Evolutionary conservation across 192 early-diverging fungal species (phyloP), one percentile per base, ranked within the genome.

Genomic region (Umbelopsis isabellina): DNA sequence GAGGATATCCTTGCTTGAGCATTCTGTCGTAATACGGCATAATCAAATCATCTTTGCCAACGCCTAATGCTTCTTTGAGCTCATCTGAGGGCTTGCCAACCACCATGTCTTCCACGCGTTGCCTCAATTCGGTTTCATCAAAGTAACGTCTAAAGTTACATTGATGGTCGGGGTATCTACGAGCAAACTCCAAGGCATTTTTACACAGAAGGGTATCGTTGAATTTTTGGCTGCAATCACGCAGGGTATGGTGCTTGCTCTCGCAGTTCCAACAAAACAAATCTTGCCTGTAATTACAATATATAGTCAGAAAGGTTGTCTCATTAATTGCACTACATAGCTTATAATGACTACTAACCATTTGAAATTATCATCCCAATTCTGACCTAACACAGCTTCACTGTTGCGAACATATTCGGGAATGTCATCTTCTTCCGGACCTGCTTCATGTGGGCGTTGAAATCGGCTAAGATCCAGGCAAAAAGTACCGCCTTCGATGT

Each of bases 401-500:
- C 49, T 33, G 4, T 44, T 23, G 48, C 67, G 44, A 30, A 41
- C 67, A 30, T 69, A 69, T 49, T 69, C 37, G 12, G 67, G 47
- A 12, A 69, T 52, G 15, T 69, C 67, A 33, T 49, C 47, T 52
- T 41, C 66, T n/a, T 49, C 66, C 0, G 48, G 48, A 21, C 48
- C 67, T 2, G 5, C 46, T 9, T 49, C 47, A 37, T 69, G 45
- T n/a, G 47, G 15, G 11, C 21, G 33, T 16, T 52, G 20, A 51
- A 52, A 49, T 44, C 68, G 49, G 23, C 73, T 74, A 25, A 74
- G 51, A 47, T 74, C 73, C 12, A 68, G 27, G 46, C 73, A 74
- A 58, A 68, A 74, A 25, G 51, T 53, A 20, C 67, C 73, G 20
- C 73, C 73, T 49, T 74, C 73, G 65, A 69, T 35, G 37, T 74